Base-by-base conservation (phyloP, 192 early-diverging fungal genomes). In the Fimicolochytrium jonesii region DNA sequence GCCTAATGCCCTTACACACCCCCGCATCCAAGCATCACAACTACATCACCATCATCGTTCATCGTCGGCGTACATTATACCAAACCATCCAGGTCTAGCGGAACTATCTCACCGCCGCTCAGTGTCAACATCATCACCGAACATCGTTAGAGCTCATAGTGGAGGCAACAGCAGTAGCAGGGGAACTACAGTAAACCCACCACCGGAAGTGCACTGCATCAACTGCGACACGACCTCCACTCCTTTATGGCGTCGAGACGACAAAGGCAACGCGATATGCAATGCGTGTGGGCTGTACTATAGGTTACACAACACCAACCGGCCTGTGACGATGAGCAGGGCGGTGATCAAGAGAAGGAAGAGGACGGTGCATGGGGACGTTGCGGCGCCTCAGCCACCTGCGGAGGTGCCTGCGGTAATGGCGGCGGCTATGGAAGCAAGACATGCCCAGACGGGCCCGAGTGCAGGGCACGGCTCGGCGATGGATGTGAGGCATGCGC, bases 281-380 rank as follows among this genome's bases (percentile, higher is more conserved):
- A 95, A 95, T 69, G 92, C 92, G 17, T 95, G 93, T 70, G 93
- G 93, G 1, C 74, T 95, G 33, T 94, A 95, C 70, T 92, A 78
- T 68, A 89, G 87, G 59, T 82, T 92, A 33, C 89, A 95, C 71
- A 80, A 77, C 70, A 70, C 78, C 28, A 73, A 86, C 30, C 79
- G 92, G 26, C 92, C 92, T 30, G 75, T 87, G 41, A 83, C 78
- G 6, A 78, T 90, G 77, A 85, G 87, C 62, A 74, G 83, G 17
- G 68, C 78, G 4, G 80, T 86, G 9, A 88, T 90, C 57, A 85
- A 86, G 69, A 77, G 89, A 9, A 56, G 66, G 13, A 67, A 67
- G 57, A 55, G 31, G 26, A 17, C 18, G 20, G 31, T 18, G 4
- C 25, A 4, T 28, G 23, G 15, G 13, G 32, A 26, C 37, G 37